Evolutionary conservation across 805 yeast genomes (phyloP), one percentile per base, ranked within the genome.

Genomic region (Candida mattraensis): DNA sequence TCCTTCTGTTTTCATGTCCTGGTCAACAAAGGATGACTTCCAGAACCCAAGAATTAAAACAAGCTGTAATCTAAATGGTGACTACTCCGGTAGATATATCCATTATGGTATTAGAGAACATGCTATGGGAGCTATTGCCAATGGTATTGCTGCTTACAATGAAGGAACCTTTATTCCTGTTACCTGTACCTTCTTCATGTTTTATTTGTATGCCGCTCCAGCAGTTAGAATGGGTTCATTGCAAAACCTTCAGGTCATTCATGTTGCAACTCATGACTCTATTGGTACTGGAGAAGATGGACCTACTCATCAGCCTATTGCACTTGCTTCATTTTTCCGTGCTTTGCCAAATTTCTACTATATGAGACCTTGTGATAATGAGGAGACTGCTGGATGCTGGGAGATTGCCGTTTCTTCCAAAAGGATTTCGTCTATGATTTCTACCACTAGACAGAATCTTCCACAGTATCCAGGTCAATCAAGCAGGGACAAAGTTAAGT

Each of bases 41-140:
- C 96, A 91, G 76, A 85, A 91, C 40, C 87, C 88, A 37, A 56
- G 76, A 35, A 68, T 87, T 18, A 24, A 40, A 11, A 38, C 38
- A 3, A 20, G 35, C 5, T 44, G 45, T 44, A 80, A 80, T 27
- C 69, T 86, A 50, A 38, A 9, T 59, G 98, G 98, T 64, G 78
- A 78, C 57, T 89, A 83, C 73, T 46, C 78, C 36, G 98, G 98
- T 61, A 82, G 96, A 63, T 91, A 91, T 72, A 75, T 91, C 66
- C 83, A 96, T 70, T 91, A 81, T 65, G 98, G 98, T 79, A 95
- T 91, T 50, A 83, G 98, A 69, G 98, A 91, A 75, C 98, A 91
- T 69, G 96, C 86, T 63, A 88, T 91, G 96, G 96, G 95, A 69
- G 96, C 97, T 47, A 84, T 89, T 64, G 75, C 89, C 78, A 91